phyloP scores from a whole-genome alignment of 2,329 filamentous ascomycete genomes.

The Alternaria metachromatica region DNA sequence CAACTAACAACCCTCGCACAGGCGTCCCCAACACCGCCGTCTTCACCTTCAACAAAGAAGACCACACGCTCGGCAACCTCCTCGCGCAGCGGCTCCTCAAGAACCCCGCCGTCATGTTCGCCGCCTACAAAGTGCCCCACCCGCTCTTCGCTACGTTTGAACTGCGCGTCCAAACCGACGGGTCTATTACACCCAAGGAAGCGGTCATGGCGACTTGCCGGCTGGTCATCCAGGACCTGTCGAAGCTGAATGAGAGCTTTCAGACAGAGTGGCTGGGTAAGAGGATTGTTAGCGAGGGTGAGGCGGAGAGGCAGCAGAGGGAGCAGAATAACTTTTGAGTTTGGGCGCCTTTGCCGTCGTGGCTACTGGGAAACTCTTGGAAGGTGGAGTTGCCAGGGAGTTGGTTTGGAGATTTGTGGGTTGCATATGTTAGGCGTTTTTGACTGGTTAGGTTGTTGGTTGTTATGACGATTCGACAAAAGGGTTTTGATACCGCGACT shows the following conservation, averaged over 20 bases:
- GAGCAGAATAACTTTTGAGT: slow-evolving; percentile 39
- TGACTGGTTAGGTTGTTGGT: background rate
- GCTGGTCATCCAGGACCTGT: slow-evolving; percentile 81
- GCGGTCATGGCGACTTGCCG: slow-evolving; percentile 82
- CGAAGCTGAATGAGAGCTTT: slow-evolving; percentile 82
- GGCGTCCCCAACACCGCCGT: slow-evolving; percentile 94
- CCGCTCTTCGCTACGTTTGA: slow-evolving; percentile 60
- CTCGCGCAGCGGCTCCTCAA: slow-evolving; percentile 85
- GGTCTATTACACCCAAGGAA: slow-evolving; percentile 84
- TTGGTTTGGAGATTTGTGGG: background rate
- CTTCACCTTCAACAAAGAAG: slow-evolving; percentile 95
- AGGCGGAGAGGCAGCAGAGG: slow-evolving; percentile 39
- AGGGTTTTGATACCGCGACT: background rate
- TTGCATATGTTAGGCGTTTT: background rate
- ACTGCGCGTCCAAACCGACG: slow-evolving; percentile 91
- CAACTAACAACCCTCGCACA: slow-evolving; percentile 45
- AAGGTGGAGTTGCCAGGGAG: background rate
- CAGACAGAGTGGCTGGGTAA: slow-evolving; percentile 72
- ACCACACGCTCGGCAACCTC: slow-evolving; percentile 93
- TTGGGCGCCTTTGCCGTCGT: background rate
- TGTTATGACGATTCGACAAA: background rate
- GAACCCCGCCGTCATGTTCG: slow-evolving; percentile 83
- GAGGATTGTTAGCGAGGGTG: slow-evolving; percentile 45
- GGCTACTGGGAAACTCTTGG: background rate
- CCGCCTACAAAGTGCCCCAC: slow-evolving; percentile 79